These are phyloP conservation scores for Aspergillus saccharolyticus DNA, from an alignment of 495 filamentous ascomycete species.

Conservation along the genomic window DNA sequence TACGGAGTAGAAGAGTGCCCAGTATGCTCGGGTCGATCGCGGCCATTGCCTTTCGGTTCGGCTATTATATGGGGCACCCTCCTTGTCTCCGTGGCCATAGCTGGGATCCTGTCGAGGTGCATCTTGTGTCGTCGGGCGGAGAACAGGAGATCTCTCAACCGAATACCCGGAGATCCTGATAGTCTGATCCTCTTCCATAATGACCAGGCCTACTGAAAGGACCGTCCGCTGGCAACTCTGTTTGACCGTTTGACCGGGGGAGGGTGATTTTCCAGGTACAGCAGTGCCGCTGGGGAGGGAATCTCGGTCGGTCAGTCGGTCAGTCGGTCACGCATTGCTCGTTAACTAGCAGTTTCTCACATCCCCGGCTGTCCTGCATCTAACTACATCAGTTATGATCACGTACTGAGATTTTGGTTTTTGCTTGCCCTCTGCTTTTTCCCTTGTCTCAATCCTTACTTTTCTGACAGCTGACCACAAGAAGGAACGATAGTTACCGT, in stretches of 20 bases:
- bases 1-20: neutral
- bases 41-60: neutral
- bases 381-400: too few relatives aligned
- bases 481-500: too few relatives aligned
- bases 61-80: neutral
- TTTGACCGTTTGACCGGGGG: neutral
- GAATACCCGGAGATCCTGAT: neutral
- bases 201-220: neutral
- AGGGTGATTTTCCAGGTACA: neutral
- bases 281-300: neutral
- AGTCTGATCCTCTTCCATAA: neutral
- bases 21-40: neutral
- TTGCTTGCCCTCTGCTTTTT: too few relatives aligned
- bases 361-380: neutral
- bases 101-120: neutral
- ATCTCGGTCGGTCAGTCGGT: neutral
- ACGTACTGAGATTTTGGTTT: too few relatives aligned
- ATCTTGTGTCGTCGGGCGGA: neutral
- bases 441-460: too few relatives aligned
- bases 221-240: neutral
- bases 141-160: neutral
- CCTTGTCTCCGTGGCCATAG: constrained; percentile 3
- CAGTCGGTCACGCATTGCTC: neutral
- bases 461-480: too few relatives aligned
- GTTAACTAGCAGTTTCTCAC: neutral